phyloP scores from a whole-genome alignment of 1,139 yeast genomes.

The Yamadazyma friedrichii region DNA sequence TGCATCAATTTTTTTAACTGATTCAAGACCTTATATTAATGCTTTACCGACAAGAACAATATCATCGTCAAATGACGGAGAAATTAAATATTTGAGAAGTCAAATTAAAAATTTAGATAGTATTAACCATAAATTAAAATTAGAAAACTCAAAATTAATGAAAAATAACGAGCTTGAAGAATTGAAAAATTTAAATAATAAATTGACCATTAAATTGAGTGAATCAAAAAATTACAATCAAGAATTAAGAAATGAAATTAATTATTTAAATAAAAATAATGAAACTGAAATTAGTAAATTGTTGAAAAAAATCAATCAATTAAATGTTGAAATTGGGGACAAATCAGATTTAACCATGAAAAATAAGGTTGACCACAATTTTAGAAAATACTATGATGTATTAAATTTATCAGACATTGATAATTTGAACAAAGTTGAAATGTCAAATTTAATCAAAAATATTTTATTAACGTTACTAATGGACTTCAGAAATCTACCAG shows the following conservation, averaged over 20 bases:
- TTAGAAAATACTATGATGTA: slow-evolving; percentile 23
- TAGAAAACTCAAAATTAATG: slow-evolving; percentile 2
- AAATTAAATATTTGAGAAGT: slow-evolving; percentile 7
- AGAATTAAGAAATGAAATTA: slow-evolving; percentile 20
- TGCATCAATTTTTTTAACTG: neutral
- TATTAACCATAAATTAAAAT: slow-evolving; percentile 4
- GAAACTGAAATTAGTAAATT: slow-evolving; percentile 4
- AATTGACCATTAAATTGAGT: slow-evolving; percentile 12
- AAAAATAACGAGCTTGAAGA: slow-evolving; percentile 6
- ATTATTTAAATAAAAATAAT: slow-evolving; percentile 9
- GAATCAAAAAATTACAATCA: slow-evolving; percentile 15
- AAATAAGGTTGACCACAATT: slow-evolving; percentile 17
- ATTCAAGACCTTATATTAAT: neutral
- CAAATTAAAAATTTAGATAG: slow-evolving; percentile 4
- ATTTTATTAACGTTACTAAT: slow-evolving; percentile 33
- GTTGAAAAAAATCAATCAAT: slow-evolving; percentile 2
- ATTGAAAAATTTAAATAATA: slow-evolving; percentile 9
- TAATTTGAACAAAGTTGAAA: slow-evolving; percentile 22
- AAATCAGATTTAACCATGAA: slow-evolving; percentile 7
- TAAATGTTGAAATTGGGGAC: slow-evolving; percentile 14
- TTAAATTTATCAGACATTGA: slow-evolving; percentile 31
- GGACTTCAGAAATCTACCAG: slow-evolving; percentile 26
- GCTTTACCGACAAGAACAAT: neutral
- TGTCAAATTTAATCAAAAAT: slow-evolving; percentile 31
- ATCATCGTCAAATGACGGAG: neutral